A percentile compares a stretch with the other conserved stretches of the same genome.
Evolutionary conservation across 176 grass and related monocot genomes (phyloP).

Genomic region (Oryza glaberrima): DNA sequence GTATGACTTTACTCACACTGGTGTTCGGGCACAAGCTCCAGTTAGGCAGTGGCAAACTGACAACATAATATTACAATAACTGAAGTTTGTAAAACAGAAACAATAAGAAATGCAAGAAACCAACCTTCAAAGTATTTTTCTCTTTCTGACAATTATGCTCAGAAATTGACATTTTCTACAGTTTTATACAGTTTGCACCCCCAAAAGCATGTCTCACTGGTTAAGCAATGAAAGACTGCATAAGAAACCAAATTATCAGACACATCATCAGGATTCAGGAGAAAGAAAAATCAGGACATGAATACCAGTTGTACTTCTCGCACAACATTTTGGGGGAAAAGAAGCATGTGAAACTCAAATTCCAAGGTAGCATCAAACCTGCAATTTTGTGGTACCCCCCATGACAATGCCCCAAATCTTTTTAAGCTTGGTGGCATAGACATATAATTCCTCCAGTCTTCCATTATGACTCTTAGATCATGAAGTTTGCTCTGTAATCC

Average conservation of each 20-base stretch:
- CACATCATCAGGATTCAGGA: background rate
- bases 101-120: slow-evolving; percentile 22
- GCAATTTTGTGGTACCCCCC: slow-evolving; percentile 76
- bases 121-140: slow-evolving; percentile 32
- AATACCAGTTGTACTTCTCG: slow-evolving; percentile 5
- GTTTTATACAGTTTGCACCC: slow-evolving; percentile 1
- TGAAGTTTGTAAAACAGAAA: slow-evolving; percentile 1
- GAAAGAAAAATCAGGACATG: background rate
- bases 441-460: slow-evolving; percentile 68
- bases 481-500: slow-evolving; percentile 71
- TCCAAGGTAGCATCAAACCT: slow-evolving; percentile 45
- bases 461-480: slow-evolving; percentile 71
- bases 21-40: background rate
- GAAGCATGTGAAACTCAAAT: slow-evolving; percentile 27
- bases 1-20: background rate
- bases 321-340: background rate
- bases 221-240: slow-evolving; percentile 56
- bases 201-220: slow-evolving; percentile 38
- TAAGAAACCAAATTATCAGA: slow-evolving; percentile 23
- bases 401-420: slow-evolving; percentile 38
- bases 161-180: slow-evolving; percentile 7
- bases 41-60: background rate
- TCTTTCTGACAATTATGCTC: background rate
- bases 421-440: slow-evolving; percentile 62
- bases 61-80: slow-evolving; percentile 5